A percentile compares a stretch with the other conserved stretches of the same genome.
These are phyloP conservation scores for Nymphaea thermarum DNA, from an alignment of 164 flowering plant genomes.

Conservation along the genomic window DNA sequence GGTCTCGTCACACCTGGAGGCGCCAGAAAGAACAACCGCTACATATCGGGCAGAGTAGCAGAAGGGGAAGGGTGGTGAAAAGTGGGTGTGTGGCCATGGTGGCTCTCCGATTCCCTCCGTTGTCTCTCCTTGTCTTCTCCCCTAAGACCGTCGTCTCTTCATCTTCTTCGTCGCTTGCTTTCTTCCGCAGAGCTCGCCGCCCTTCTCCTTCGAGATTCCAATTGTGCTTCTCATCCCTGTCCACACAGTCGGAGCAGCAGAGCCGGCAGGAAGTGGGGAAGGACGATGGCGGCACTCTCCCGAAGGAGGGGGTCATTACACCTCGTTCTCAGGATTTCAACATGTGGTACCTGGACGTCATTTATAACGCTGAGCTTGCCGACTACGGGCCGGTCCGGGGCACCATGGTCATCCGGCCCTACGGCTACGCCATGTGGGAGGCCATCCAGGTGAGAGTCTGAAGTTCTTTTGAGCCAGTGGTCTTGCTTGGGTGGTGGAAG, in stretches of 20 bases:
- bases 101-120: conserved; percentile 9
- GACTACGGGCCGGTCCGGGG: conserved; percentile 98
- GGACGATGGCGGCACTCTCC: conserved; percentile 4
- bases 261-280: conserved; percentile 1
- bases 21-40: too few relatives aligned
- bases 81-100: conserved; percentile 3
- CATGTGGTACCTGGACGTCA: conserved; percentile 85
- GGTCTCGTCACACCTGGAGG: too few relatives aligned
- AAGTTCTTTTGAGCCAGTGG: not conserved
- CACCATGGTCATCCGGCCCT: conserved; percentile 96
- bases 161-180: not conserved
- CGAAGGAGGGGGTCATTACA: conserved; percentile 43
- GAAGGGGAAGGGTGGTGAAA: not conserved
- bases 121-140: not conserved
- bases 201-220: not conserved
- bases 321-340: conserved; percentile 92
- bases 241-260: conserved; percentile 10
- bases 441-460: conserved; percentile 63
- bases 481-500: not conserved
- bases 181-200: not conserved
- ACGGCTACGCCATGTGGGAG: conserved; percentile 97
- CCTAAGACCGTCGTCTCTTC: conserved; percentile 7
- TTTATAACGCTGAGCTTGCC: conserved; percentile 75
- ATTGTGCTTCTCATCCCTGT: conserved; percentile 9
- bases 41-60: not conserved